Evolutionary conservation across 2,329 filamentous ascomycete genomes (phyloP), one percentile per base, ranked within the genome.

Genomic region (Cercospora sesami): DNA sequence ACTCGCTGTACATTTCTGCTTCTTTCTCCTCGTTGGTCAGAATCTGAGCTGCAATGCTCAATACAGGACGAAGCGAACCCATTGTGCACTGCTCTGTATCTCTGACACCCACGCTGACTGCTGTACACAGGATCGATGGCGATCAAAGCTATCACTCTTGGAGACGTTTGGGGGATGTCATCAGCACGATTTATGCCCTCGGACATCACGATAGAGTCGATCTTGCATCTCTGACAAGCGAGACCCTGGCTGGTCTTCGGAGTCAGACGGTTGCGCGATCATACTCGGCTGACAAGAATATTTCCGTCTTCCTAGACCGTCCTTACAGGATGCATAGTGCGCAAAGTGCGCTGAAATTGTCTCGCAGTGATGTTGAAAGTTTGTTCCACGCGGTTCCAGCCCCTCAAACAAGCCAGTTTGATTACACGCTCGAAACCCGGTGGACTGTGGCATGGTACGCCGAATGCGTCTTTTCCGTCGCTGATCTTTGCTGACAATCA

Each of bases 301-400:
- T 84, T 7, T 80, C 83, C 1, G 81, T 84, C 1, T 85, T 85
- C 63, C 79, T 85, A n/a, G 83, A 83, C 4, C 78, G 83, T 2
- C 83, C 83, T 4, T 82, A 83, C 3, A 77, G 83, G 2, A 80
- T 85, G 45, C 78, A 78, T n/a, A 76, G 79, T 45, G 36, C 62
- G 21, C 62, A 64, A 16, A 64, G 62, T 59, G 58, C 62, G 18
- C 53, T 64, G 30, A 64, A 57, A 28, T 48, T 64, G 62, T 64
- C 62, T 30, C 62, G 31, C 14, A 18, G 30, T 26, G 62, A 64
- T 14, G 26, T 45, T 14, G 51, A 57, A 16, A 4, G 18, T 4
- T 28, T 59, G 30, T 59, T 64, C 21, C 30, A 18, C 21, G 21
- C 26, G 12, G 12, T 30, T 16, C 42, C 33, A 16, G 12, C 12